Evolutionary conservation across 2,329 filamentous ascomycete species (phyloP), one percentile per base, ranked within the genome.

Genomic region (Allantophomopsis lycopodina): DNA sequence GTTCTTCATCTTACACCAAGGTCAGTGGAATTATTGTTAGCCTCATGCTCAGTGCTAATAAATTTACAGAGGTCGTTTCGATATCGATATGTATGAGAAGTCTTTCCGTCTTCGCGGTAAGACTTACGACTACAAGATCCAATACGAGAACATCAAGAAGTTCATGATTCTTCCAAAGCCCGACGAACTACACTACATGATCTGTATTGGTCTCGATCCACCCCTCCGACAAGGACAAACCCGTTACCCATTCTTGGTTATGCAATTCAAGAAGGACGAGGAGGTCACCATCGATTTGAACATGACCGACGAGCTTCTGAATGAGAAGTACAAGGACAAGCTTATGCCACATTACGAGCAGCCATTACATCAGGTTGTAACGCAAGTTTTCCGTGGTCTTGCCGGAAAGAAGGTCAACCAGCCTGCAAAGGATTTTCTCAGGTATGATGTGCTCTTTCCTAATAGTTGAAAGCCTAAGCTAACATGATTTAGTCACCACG

Each of bases 111-210:
- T 98, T 45, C 89, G 91, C 48, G 91, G 91, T 55, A 98, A 98
- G 66, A 98, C 91, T 17, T 98, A 98, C 68, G 93, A 98, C 66
- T 98, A 98, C 76, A 98, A 98, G 73, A 96, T 98, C 49, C 87
- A 95, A 60, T 98, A 95, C 63, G 85, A 95, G 42, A 78, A 81
- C 37, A 87, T 96, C 64, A 98, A 98, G 70, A 96, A 96, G 60
- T 96, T 96, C 59, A 95, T 98, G 79, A 75, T 96, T 21, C 76
- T 98, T 5, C 91, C 91, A 36, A 98, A 98, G 65, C 91, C 91
- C n/a, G 91, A 98, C 59, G 91, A 98, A 50, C 76, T 91, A 51
- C 91, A 98, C 58, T 88, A 83, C 49, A 82, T 98, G 66, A 85
- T 98, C 48, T 89, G 86, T 46, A 81, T 98, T 48, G 91, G 93